Evolutionary conservation across 192 early-diverging fungal genomes (phyloP).

Genomic region (Backusella westeae): DNA sequence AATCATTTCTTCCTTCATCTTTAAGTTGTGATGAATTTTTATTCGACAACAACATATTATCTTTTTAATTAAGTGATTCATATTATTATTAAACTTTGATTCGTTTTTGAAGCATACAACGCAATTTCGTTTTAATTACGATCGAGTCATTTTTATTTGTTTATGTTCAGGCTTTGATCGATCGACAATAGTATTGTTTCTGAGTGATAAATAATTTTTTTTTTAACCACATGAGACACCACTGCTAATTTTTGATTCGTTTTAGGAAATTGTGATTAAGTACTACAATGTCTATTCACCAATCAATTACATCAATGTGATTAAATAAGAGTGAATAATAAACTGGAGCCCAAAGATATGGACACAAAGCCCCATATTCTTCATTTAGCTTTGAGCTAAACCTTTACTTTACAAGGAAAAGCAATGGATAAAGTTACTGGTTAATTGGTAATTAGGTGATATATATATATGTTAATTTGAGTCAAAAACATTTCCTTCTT

Average conservation of each 20-base stretch:
- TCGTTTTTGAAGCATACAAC: no score
- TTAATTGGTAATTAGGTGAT: background rate
- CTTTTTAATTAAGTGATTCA: no score
- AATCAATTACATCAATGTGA: conserved; percentile 7
- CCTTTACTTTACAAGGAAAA: background rate
- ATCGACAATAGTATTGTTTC: no score
- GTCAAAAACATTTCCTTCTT: background rate
- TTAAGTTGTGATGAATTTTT: no score
- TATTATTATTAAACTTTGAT: no score
- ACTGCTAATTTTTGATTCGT: background rate
- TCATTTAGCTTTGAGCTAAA: background rate
- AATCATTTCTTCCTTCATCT: no score
- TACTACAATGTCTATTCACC: background rate
- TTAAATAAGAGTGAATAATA: background rate
- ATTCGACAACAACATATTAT: no score
- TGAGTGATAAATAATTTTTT: no score
- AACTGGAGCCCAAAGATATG: background rate
- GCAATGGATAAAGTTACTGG: background rate
- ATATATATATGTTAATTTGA: background rate
- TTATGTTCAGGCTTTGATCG: no score
- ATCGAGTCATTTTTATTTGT: no score
- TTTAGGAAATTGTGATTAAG: conserved; percentile 7
- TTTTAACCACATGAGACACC: background rate
- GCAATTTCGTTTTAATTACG: no score
- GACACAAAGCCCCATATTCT: background rate